phyloP scores from a whole-genome alignment of 148 eudicot genomes.

The Cornus florida region DNA sequence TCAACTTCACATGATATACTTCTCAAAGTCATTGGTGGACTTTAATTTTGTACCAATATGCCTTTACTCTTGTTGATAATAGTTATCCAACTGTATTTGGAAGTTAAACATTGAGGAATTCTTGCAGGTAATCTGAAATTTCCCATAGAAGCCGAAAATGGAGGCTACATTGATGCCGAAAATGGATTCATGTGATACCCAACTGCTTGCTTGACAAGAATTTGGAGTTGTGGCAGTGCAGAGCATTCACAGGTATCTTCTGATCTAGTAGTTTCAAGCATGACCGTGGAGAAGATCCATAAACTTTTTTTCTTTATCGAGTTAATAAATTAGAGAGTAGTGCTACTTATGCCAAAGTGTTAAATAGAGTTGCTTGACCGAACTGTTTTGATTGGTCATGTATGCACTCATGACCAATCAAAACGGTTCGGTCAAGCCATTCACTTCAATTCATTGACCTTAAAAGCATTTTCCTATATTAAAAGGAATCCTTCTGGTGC shows the following conservation, averaged over 20 bases:
- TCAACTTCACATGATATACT: no score
- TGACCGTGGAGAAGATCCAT: not conserved
- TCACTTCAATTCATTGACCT: no score
- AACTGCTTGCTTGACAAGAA: constrained; percentile 81
- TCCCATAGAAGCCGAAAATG: constrained; percentile 59
- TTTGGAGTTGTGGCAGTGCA: constrained; percentile 95
- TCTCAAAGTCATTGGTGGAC: no score
- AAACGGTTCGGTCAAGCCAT: no score
- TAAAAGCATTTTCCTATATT: no score
- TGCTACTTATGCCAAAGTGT: no score
- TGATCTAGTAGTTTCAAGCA: not conserved
- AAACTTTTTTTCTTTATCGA: not conserved
- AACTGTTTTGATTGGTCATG: no score
- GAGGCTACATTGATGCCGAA: constrained; percentile 80
- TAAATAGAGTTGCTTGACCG: no score
- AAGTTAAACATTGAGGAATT: constrained; percentile 17
- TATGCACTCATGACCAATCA: no score
- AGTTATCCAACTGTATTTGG: constrained; percentile 26
- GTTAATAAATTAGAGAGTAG: not conserved
- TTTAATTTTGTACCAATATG: no score
- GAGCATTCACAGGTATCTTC: constrained; percentile 42
- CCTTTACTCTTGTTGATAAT: no score
- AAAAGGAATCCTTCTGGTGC: not conserved
- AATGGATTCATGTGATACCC: constrained; percentile 72
- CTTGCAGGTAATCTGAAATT: constrained; percentile 77